phyloP scores from a whole-genome alignment of 305 asterid genomes.

The Solanum chacoense region DNA sequence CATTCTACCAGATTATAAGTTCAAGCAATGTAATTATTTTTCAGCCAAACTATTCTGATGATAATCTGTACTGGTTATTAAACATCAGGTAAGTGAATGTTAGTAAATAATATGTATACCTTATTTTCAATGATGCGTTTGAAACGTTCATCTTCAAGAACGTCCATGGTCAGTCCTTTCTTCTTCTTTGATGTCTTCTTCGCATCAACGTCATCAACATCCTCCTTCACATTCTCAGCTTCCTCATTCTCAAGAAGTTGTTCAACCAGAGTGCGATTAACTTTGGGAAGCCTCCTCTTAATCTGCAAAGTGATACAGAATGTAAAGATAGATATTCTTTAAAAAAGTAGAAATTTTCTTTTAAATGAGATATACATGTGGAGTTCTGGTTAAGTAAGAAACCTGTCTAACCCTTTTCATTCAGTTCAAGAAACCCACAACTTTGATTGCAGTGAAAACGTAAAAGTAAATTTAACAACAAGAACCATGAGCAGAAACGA shows the following conservation, averaged over 20 bases:
- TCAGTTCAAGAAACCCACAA: neutral
- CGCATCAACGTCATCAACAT: constrained; percentile 34
- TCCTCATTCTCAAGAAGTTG: constrained; percentile 60
- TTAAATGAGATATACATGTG: neutral
- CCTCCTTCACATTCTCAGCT: constrained; percentile 41
- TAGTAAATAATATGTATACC: constrained; percentile 22
- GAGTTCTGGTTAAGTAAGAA: neutral
- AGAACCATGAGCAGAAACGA: neutral
- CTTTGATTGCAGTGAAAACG: neutral
- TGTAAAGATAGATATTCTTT: neutral
- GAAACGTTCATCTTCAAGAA: constrained; percentile 72
- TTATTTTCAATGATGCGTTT: constrained; percentile 40
- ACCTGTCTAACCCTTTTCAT: neutral
- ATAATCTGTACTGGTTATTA: neutral
- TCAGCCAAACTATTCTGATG: neutral
- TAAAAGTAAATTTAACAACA: neutral
- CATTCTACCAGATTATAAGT: neutral
- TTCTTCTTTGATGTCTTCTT: constrained; percentile 66
- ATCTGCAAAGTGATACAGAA: constrained; percentile 26
- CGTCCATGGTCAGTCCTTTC: constrained; percentile 60
- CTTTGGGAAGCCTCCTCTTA: constrained; percentile 70
- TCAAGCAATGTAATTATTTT: neutral
- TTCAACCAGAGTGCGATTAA: constrained; percentile 48
- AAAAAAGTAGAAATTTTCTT: neutral
- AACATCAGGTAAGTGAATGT: neutral